Evolutionary conservation across 805 yeast species (phyloP).

Genomic region (Zygosaccharomyces gambellarensis): DNA sequence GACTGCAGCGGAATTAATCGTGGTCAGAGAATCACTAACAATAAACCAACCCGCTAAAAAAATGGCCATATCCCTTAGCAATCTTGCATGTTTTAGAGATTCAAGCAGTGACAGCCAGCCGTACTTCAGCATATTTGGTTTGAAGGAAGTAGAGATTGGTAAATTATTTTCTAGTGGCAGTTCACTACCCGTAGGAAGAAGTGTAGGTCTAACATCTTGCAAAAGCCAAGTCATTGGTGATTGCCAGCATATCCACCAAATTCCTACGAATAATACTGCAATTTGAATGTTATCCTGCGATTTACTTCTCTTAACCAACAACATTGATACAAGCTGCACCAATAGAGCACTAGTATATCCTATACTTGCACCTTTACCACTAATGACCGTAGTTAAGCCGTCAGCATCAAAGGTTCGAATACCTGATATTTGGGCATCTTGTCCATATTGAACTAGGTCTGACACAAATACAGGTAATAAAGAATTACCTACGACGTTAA

Average conservation of each 20-base stretch:
- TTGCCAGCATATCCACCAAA: constrained; percentile 76
- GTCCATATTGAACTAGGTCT: constrained; percentile 33
- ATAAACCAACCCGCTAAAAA: constrained; percentile 73
- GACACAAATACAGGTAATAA: constrained; percentile 58
- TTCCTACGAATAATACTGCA: constrained; percentile 60
- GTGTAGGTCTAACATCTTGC: constrained; percentile 18
- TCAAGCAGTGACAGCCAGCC: constrained; percentile 60
- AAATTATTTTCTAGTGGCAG: not conserved
- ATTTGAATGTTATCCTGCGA: constrained; percentile 39
- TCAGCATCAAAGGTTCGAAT: constrained; percentile 22
- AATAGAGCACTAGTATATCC: constrained; percentile 68
- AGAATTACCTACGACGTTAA: constrained; percentile 75
- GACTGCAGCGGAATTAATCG: constrained; percentile 75
- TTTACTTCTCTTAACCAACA: constrained; percentile 41
- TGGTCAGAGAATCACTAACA: constrained; percentile 68
- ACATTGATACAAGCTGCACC: constrained; percentile 59
- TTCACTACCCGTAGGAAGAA: not conserved
- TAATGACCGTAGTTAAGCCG: constrained; percentile 45
- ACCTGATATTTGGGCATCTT: constrained; percentile 2
- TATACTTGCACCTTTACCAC: constrained; percentile 65
- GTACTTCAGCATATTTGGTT: constrained; percentile 33
- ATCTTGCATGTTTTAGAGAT: constrained; percentile 56
- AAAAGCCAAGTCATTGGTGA: constrained; percentile 51
- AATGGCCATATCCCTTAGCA: constrained; percentile 58
- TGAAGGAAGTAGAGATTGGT: constrained; percentile 1